Conservation (phyloP, 352 stramenopile genomes). For the Phytophthora lateralis region DNA sequence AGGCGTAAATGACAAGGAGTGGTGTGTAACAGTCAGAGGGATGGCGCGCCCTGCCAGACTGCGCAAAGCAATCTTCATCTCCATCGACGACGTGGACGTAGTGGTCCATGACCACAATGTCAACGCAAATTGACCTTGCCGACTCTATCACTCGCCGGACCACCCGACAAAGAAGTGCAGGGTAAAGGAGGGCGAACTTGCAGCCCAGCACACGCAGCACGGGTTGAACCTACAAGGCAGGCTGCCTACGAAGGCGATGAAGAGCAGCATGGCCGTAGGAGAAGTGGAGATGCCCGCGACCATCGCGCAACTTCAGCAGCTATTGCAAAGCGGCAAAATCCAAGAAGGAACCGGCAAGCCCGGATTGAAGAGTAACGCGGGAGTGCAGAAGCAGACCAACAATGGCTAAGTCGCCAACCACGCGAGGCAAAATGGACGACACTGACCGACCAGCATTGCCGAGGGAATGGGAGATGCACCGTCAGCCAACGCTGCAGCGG, state of each 20-base stretch:
- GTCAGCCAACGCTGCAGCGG: too few species aligned
- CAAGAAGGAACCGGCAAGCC: too few species aligned
- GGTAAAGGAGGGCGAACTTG: neutral
- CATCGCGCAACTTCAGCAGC: neutral
- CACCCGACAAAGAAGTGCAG: conserved; percentile 2
- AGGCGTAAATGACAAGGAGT: conserved; percentile 7
- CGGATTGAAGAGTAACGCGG: too few species aligned
- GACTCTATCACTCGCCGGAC: neutral
- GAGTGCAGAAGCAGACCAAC: neutral
- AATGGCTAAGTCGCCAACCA: neutral
- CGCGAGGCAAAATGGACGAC: neutral
- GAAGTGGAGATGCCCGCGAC: neutral
- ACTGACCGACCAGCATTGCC: neutral
- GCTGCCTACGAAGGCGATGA: neutral
- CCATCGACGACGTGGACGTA: neutral
- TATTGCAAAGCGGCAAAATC: neutral
- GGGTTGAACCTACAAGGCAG: neutral
- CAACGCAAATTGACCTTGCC: conserved; percentile 1
- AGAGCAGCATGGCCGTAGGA: neutral
- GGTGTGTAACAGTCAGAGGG: neutral
- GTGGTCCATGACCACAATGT: conserved; percentile 1
- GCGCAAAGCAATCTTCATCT: neutral
- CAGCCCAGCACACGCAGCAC: neutral
- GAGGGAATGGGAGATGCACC: neutral
- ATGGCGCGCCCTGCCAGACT: neutral